Conservation (phyloP, 768 basidiomycete species). For the Russula brevipes region DNA sequence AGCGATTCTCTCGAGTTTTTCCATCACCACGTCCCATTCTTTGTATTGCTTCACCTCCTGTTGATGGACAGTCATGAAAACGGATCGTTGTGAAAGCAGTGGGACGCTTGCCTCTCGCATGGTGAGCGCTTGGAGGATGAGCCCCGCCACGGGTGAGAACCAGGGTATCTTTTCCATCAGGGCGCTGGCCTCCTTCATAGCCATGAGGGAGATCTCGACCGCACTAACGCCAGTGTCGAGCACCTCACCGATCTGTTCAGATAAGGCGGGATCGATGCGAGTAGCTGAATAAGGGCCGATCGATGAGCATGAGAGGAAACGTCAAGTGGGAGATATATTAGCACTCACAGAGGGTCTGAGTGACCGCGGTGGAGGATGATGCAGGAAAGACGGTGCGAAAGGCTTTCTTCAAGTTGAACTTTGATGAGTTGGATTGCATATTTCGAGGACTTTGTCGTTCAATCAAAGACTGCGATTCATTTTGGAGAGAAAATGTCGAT, state of each 20-base stretch:
- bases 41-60: constrained; percentile 4
- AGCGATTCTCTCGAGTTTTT: neutral
- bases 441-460: no score
- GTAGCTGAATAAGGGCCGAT: neutral
- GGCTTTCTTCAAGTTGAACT: neutral
- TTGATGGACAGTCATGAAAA: neutral
- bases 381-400: neutral
- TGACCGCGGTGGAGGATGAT: neutral
- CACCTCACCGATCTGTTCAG: neutral
- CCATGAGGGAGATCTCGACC: neutral
- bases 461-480: no score
- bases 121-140: neutral
- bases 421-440: no score
- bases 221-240: neutral
- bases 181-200: neutral
- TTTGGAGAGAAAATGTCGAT: no score
- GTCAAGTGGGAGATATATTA: neutral
- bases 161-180: no score
- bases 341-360: no score
- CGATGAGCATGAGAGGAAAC: neutral
- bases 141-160: neutral
- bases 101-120: neutral
- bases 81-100: neutral
- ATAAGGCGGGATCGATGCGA: neutral
- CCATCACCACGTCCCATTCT: neutral